Evolutionary conservation across 768 basidiomycete species (phyloP).

Genomic region (Clathrus columnatus): DNA sequence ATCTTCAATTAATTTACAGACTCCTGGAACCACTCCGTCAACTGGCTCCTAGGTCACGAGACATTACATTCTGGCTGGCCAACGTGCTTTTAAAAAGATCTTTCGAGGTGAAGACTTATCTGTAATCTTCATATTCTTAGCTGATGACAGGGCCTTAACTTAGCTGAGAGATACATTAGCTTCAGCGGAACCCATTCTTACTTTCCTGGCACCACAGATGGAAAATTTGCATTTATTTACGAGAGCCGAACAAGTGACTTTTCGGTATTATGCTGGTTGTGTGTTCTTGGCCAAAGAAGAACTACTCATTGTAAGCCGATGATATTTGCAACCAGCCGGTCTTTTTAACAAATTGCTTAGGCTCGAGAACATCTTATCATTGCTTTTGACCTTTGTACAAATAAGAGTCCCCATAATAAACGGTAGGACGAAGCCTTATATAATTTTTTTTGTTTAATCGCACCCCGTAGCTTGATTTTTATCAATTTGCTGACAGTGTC

Average conservation of each 20-base stretch:
- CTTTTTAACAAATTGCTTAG: not conserved
- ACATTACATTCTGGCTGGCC: conserved; percentile 9
- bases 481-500: conserved; percentile 10
- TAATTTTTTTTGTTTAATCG: not conserved
- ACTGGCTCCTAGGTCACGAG: conserved; percentile 1
- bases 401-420: conserved; percentile 2
- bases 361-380: conserved; percentile 8
- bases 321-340: not conserved
- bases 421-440: not conserved
- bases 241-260: conserved; percentile 10
- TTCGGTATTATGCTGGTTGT: conserved; percentile 9
- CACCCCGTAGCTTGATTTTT: conserved; percentile 2
- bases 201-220: conserved; percentile 5
- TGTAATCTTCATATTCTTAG: not conserved
- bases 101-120: conserved; percentile 6
- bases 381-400: conserved; percentile 10
- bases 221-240: conserved; percentile 9
- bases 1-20: not conserved
- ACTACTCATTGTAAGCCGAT: not conserved
- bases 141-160: too few species aligned
- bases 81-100: conserved; percentile 6
- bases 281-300: conserved; percentile 8
- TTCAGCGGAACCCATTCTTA: conserved; percentile 8
- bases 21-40: not conserved
- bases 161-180: conserved; percentile 8